Percentiles rank a stretch among this genome's conserved stretches.
Evolutionary conservation across 225 moss, liverwort and hornwort species (phyloP).

Genomic region (Polytrichum commune): DNA sequence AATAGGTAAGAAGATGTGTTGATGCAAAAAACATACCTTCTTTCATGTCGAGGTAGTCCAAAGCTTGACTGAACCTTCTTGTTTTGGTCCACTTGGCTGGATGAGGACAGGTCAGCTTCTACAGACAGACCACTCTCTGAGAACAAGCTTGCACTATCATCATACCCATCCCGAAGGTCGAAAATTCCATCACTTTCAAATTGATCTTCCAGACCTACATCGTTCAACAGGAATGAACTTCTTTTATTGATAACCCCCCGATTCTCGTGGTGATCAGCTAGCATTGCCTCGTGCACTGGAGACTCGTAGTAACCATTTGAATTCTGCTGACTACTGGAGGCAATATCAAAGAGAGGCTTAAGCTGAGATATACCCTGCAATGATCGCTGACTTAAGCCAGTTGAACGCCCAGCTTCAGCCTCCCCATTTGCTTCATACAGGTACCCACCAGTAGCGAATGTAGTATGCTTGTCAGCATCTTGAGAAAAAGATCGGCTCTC

Average conservation of each 20-base stretch:
- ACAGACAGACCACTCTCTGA: slow-evolving; percentile 49
- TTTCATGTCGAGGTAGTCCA: slow-evolving; percentile 18
- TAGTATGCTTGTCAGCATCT: slow-evolving; percentile 19
- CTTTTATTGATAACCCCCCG: slow-evolving; percentile 16
- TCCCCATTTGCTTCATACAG: slow-evolving; percentile 8
- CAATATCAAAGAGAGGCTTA: slow-evolving; percentile 21
- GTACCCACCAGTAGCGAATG: slow-evolving; percentile 19
- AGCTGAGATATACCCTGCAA: slow-evolving; percentile 7
- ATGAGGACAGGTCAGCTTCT: slow-evolving; percentile 38
- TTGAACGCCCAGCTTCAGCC: slow-evolving; percentile 15
- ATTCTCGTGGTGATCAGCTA: slow-evolving; percentile 14
- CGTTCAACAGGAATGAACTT: slow-evolving; percentile 33
- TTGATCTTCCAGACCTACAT: slow-evolving; percentile 40
- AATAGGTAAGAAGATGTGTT: not conserved
- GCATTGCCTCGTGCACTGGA: slow-evolving; percentile 30
- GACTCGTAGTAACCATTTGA: slow-evolving; percentile 37
- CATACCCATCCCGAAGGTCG: slow-evolving; percentile 31
- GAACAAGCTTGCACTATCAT: slow-evolving; percentile 44
- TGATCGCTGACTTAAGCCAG: not conserved
- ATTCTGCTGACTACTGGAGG: slow-evolving; percentile 24
- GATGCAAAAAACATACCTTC: slow-evolving; percentile 24
- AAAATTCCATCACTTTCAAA: slow-evolving; percentile 24
- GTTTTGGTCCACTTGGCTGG: slow-evolving; percentile 27
- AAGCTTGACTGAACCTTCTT: slow-evolving; percentile 32
- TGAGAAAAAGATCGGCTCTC: slow-evolving; percentile 38